Conservation (phyloP, 2,329 filamentous ascomycete genomes). For the Amauroascus niger region DNA sequence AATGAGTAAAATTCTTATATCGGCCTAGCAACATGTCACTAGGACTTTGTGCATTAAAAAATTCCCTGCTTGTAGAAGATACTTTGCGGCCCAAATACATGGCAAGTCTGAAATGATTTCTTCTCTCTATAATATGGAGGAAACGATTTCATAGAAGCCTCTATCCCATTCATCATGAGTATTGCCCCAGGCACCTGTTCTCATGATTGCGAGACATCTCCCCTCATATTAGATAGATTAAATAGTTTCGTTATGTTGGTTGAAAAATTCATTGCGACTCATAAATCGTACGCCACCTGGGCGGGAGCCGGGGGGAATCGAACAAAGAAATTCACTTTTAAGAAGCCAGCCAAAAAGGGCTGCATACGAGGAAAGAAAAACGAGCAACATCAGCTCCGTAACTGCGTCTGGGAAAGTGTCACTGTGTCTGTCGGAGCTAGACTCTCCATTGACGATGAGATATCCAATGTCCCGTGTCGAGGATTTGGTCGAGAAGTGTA, state of each 20-base stretch:
- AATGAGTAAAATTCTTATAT: too few relatives aligned
- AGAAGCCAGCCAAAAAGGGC: background rate
- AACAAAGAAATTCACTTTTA: background rate
- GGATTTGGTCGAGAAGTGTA: background rate
- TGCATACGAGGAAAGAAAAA: background rate
- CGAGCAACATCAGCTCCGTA: background rate
- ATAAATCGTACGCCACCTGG: background rate
- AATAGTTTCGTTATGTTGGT: background rate
- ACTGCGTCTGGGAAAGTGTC: background rate
- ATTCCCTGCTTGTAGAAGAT: too few relatives aligned
- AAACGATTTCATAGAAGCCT: too few relatives aligned
- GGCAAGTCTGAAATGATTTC: too few relatives aligned
- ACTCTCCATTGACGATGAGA: conserved; percentile 2
- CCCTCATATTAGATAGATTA: too few relatives aligned
- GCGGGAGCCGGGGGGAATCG: background rate
- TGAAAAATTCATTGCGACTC: background rate
- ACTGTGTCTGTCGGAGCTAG: conserved; percentile 2
- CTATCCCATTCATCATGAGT: too few relatives aligned
- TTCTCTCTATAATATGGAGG: too few relatives aligned
- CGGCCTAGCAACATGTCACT: too few relatives aligned
- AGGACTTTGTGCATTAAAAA: too few relatives aligned
- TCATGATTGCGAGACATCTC: too few relatives aligned
- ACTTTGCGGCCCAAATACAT: too few relatives aligned
- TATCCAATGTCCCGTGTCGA: background rate
- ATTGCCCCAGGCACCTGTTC: too few relatives aligned